Evolutionary conservation across 805 yeast genomes (phyloP).

Genomic region (Hanseniaspora thailandica): DNA sequence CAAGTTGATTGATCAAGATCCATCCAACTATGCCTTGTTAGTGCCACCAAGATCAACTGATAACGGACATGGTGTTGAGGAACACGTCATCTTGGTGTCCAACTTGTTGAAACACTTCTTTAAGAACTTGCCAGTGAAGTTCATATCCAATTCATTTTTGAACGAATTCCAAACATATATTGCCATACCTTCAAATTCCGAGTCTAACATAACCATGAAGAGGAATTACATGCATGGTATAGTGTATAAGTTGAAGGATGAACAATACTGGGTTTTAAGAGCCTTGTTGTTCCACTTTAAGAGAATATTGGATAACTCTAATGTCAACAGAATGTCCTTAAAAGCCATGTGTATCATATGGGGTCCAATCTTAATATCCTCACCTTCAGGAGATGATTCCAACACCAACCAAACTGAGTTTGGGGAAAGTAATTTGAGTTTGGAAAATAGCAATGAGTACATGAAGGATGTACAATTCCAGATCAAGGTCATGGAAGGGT

Average conservation of each 20-base stretch:
- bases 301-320: constrained; percentile 52
- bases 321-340: constrained; percentile 65
- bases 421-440: neutral
- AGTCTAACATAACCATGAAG: constrained; percentile 29
- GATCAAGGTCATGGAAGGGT: constrained; percentile 69
- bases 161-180: constrained; percentile 41
- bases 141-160: constrained; percentile 24
- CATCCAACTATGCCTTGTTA: constrained; percentile 48
- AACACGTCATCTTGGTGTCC: constrained; percentile 45
- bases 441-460: constrained; percentile 39
- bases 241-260: constrained; percentile 84
- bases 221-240: constrained; percentile 72
- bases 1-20: constrained; percentile 62
- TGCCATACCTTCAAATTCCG: constrained; percentile 47
- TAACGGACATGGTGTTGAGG: constrained; percentile 46
- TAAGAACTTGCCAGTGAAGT: constrained; percentile 60
- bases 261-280: constrained; percentile 84
- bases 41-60: constrained; percentile 55
- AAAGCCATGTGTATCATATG: constrained; percentile 79
- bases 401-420: neutral
- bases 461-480: constrained; percentile 66
- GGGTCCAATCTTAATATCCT: constrained; percentile 80
- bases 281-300: constrained; percentile 75
- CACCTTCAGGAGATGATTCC: constrained; percentile 21
- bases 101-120: constrained; percentile 76